A percentile compares a stretch with the other conserved stretches of the same genome.
Conservation (phyloP, 345 rosid species). For the Linum trigynum region DNA sequence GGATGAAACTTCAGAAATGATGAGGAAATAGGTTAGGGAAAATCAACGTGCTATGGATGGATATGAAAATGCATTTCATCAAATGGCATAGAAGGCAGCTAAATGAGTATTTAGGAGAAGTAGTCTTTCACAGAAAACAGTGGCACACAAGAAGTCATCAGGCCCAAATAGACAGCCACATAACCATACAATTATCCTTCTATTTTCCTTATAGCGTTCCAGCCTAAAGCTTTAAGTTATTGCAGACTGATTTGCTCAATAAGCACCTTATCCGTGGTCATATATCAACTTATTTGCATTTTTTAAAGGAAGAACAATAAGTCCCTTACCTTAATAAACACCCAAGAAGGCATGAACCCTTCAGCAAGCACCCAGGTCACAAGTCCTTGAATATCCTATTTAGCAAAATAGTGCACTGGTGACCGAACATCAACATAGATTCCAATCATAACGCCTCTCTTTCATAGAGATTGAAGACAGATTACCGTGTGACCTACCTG, state of each 20-base stretch:
- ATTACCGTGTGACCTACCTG: constrained; percentile 33
- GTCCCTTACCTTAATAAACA: constrained; percentile 57
- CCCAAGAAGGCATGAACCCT: constrained; percentile 91
- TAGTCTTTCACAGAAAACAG: not conserved
- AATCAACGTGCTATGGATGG: not conserved
- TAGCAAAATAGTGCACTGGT: constrained; percentile 14
- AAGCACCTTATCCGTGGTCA: not conserved
- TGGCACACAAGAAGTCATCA: not conserved
- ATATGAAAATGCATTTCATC: not conserved
- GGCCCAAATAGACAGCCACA: not conserved
- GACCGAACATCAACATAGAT: not conserved
- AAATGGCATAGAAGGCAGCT: not conserved
- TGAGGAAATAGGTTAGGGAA: not conserved
- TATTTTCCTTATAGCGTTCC: not conserved
- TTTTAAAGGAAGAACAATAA: not conserved
- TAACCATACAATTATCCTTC: not conserved
- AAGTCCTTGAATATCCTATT: constrained; percentile 87
- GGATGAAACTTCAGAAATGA: not conserved
- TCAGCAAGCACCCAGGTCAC: constrained; percentile 96
- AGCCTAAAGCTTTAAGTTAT: not conserved
- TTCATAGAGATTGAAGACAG: not conserved
- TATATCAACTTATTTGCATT: no score
- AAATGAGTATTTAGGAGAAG: not conserved
- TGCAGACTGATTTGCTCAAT: not conserved
- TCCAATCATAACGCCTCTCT: not conserved